Base-by-base conservation (phyloP, 2,329 filamentous ascomycete species). In the Pseudogymnoascus sp. region DNA sequence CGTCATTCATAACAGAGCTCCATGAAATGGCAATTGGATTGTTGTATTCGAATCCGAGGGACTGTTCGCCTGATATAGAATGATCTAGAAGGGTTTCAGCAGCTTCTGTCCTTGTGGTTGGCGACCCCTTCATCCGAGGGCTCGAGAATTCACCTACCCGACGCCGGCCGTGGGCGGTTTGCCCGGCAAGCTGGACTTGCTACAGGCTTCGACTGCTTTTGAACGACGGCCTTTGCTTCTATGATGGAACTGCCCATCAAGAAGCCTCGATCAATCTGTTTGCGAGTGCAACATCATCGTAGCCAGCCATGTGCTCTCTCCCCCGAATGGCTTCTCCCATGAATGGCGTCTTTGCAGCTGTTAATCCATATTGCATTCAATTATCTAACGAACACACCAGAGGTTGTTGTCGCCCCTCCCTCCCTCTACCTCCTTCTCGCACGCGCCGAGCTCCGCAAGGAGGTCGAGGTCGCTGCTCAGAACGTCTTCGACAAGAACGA, bases 401-500 rank as follows among this genome's bases (percentile, higher is more conserved):
- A 99, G 87, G 90, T 96, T 72, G 94, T 97, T 75, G 86, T 99
- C 76, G 86, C 94, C 65, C 94, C 94, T 65, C 91, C 94, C 57
- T 78, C 90, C 62, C 83, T 97, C 73, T 97, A 96, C 82, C 90
- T 99, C 70, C 84, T 90, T 72, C 85, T 92, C 67, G 86, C 91
- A 72, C 90, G 90, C 71, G 87, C 94, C 75, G 82, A 86, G 72
- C 83, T 93, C 71, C 85, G 87, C 74, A 73, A 83, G 69, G 85
- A 86, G 67, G 81, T 99, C 74, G 88, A 90, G 72, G 89, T 99
- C 66, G 89, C 93, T 62, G 88, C 94, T 62, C 94, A 99, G 81
- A 99, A 99, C 78, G 91, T 97, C 76, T 97, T 85, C 78, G 90
- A 97, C 82, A 93, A 93, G 84, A 91, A 91, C 75, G 91, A 94